These are phyloP conservation scores for Falciphora oryzae DNA, from an alignment of 2,329 filamentous ascomycete species.

Conservation along the genomic window DNA sequence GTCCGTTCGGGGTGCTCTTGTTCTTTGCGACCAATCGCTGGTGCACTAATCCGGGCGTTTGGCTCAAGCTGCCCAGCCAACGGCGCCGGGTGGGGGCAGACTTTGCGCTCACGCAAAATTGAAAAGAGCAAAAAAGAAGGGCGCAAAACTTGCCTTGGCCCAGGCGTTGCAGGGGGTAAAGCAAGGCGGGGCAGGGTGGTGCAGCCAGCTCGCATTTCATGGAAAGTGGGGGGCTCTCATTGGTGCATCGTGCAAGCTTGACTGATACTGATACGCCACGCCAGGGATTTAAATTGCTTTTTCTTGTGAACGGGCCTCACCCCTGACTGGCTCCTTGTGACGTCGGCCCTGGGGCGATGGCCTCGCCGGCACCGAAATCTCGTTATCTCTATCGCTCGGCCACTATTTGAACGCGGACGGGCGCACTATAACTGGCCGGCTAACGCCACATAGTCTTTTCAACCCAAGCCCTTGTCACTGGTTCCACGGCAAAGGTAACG, in stretches of 20 bases:
- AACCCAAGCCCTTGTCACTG: not conserved
- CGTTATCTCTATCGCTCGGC: not conserved
- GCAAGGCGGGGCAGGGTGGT: no score
- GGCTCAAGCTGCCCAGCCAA: not conserved
- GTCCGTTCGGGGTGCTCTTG: no score
- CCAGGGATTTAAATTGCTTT: constrained; percentile 1
- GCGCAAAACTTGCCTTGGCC: no score
- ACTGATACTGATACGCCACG: not conserved
- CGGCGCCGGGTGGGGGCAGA: not conserved
- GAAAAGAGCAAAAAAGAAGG: no score
- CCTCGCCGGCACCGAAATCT: not conserved
- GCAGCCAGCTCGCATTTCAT: no score
- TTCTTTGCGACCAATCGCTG: not conserved
- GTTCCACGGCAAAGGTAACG: not conserved
- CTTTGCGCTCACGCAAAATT: no score
- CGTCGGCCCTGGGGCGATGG: not conserved
- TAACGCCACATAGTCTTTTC: not conserved
- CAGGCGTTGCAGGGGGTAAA: not conserved
- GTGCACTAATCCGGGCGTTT: not conserved
- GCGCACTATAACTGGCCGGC: not conserved
- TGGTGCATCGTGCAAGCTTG: not conserved
- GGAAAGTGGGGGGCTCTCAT: not conserved
- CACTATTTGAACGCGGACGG: not conserved
- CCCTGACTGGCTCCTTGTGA: not conserved
- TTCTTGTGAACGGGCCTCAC: not conserved